Conservation (phyloP, 306 rosid species). For the Malus asiatica region DNA sequence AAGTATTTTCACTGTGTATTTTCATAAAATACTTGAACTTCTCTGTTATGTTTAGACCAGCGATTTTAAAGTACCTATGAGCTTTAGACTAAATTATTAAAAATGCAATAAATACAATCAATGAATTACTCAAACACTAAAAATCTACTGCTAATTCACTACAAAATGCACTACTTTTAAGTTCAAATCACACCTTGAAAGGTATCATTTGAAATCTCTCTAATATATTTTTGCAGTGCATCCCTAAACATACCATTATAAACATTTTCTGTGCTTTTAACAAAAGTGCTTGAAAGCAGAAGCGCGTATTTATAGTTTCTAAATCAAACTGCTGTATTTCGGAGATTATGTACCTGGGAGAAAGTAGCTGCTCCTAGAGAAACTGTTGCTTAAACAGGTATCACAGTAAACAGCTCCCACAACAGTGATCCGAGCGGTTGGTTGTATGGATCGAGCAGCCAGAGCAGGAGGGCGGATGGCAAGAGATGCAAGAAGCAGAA, state of each 20-base stretch:
- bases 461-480: constrained; percentile 17
- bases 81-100: too few species aligned
- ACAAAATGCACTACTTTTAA: too few species aligned
- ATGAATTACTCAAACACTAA: neutral
- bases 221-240: neutral
- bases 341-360: constrained; percentile 39
- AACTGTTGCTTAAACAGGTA: constrained; percentile 45
- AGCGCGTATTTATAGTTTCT: neutral
- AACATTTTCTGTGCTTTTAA: neutral
- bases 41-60: too few species aligned
- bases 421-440: constrained; percentile 42
- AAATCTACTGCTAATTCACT: too few species aligned
- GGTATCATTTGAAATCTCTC: too few species aligned
- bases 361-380: constrained; percentile 64
- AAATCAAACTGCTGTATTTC: neutral
- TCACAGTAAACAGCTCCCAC: constrained; percentile 71
- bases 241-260: neutral
- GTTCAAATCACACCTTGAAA: neutral
- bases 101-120: too few species aligned
- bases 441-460: constrained; percentile 20
- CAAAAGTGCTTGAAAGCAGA: too few species aligned
- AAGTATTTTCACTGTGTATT: too few species aligned
- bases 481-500: constrained; percentile 23
- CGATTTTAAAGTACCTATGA: too few species aligned
- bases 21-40: too few species aligned